These are phyloP conservation scores for Spatholobus suberectus DNA, from an alignment of 306 rosid species.

Conservation along the genomic window DNA sequence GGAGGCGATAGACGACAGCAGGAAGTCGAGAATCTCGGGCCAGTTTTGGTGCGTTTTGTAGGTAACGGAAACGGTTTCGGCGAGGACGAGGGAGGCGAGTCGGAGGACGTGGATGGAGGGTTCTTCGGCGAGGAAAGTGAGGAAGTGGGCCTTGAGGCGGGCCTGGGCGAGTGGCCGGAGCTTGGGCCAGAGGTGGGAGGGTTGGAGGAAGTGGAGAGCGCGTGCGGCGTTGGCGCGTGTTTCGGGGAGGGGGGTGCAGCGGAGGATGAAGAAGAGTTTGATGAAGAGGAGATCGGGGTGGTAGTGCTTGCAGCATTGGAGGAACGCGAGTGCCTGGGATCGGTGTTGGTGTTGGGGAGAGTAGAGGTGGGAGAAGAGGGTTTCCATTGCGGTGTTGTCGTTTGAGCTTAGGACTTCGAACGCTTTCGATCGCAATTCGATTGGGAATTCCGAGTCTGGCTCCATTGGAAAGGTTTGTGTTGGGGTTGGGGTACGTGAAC, in stretches of 20 bases:
- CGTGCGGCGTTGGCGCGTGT: conserved; percentile 49
- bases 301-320: conserved; percentile 47
- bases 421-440: conserved; percentile 33
- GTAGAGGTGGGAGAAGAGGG: conserved; percentile 30
- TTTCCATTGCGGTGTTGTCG: conserved; percentile 43
- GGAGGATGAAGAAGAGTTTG: conserved; percentile 46
- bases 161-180: conserved; percentile 37
- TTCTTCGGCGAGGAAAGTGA: conserved; percentile 36
- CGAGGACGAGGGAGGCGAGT: conserved; percentile 17
- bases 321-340: conserved; percentile 36
- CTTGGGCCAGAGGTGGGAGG: conserved; percentile 40
- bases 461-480: neutral
- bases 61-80: conserved; percentile 34
- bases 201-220: conserved; percentile 20
- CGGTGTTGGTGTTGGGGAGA: neutral
- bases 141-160: conserved; percentile 38
- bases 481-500: too few species aligned
- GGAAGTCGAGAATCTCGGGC: conserved; percentile 38
- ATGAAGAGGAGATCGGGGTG: conserved; percentile 50
- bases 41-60: conserved; percentile 29
- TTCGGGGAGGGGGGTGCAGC: neutral
- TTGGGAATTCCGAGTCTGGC: conserved; percentile 23
- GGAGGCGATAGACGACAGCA: neutral
- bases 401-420: conserved; percentile 41
- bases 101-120: conserved; percentile 40